Base-by-base conservation (phyloP, 2,329 filamentous ascomycete genomes). In the Septoria linicola region DNA sequence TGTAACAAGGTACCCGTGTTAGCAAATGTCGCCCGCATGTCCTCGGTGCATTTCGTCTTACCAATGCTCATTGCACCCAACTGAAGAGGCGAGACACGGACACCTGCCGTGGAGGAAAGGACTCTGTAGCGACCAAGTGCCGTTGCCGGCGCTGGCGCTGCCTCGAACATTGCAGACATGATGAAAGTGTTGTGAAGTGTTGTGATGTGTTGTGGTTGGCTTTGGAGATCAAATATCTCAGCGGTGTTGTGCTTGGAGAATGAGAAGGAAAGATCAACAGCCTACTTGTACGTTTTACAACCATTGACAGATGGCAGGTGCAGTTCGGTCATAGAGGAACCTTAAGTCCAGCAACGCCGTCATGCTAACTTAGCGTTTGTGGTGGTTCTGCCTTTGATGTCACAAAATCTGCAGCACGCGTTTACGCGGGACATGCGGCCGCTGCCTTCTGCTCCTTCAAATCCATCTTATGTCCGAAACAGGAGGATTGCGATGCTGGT, bases 51-150 rank as follows among this genome's bases (percentile, higher is more conserved):
- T 70, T 37, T 5, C 23, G 23, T 27, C 23, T 27, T 10, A 27
- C 83, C 83, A 68, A 87, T 82, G 67, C 79, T 82, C 81, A 85
- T 85, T 45, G 74, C 73, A 8, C 83, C 85, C 1, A 89, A 75
- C 36, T 67, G 68, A 32, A 74, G 61, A 0, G 72, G 71, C 11
- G 67, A 70, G 41, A 71, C 70, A 40, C 75, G 73, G 11, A 81
- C 70, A 14, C 73, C 75, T 0, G 77, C 79, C 1, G 71, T 72
- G 5, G 77, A 74, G 2, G 77, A 72, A 4, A 81, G 71, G 13
- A 79, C 67, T 16, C 77, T 73, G 61, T 80, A 77, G 58, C 73
- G 75, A 34, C 76, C 79, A 41, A 81, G 70, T 49, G 81, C 78
- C 51, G 82, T 83, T 66, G 80, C 76, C 34, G 70, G 70, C 52